phyloP scores from a whole-genome alignment of 345 rosid genomes.

The Citrus inodora region DNA sequence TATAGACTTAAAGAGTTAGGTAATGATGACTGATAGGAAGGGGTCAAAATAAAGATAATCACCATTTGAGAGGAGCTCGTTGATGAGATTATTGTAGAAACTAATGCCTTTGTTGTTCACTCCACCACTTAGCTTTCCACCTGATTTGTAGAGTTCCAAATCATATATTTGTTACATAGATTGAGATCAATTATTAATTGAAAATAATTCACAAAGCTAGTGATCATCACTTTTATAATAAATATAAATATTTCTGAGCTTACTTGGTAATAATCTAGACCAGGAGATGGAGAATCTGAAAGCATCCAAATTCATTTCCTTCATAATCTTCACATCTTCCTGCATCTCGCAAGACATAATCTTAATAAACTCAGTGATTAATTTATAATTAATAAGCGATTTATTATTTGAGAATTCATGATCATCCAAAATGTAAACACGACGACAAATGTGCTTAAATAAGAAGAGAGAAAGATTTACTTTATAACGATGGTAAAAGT shows the following conservation, averaged over 20 bases:
- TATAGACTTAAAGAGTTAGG: neutral
- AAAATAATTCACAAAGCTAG: no score
- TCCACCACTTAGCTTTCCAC: conserved; percentile 26
- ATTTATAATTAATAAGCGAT: no score
- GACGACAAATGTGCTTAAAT: neutral
- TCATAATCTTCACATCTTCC: conserved; percentile 55
- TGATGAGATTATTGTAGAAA: conserved; percentile 30
- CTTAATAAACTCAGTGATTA: no score
- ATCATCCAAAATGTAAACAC: no score
- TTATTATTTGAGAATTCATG: no score
- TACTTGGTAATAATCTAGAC: conserved; percentile 54
- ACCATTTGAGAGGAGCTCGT: conserved; percentile 32
- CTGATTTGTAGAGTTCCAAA: conserved; percentile 10
- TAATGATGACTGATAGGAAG: neutral
- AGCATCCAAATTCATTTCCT: conserved; percentile 47
- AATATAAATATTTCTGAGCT: neutral
- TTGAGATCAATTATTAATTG: neutral
- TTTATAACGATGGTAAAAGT: conserved; percentile 46
- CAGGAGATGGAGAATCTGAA: conserved; percentile 56
- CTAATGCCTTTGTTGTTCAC: conserved; percentile 16
- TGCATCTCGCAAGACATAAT: conserved; percentile 4
- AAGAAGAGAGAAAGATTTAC: neutral
- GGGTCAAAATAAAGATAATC: neutral
- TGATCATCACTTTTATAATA: no score
- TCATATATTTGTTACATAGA: no score